Evolutionary conservation across 371 early-diverging fungal genomes (phyloP).

Genomic region (Lichtheimia hyalospora): DNA sequence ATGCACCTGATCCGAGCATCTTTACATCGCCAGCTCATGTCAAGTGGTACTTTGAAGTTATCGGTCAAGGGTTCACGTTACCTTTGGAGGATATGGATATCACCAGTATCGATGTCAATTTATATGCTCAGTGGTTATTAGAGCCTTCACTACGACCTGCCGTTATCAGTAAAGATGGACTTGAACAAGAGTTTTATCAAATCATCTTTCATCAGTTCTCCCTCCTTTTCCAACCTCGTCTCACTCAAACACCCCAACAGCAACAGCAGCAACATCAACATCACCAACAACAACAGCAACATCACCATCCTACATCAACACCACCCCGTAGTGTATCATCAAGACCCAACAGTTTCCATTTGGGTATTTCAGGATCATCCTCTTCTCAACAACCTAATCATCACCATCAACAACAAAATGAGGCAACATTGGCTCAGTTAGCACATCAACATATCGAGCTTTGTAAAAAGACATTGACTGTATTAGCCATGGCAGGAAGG

Average conservation of each 20-base stretch:
- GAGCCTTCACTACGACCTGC: conserved; percentile 62
- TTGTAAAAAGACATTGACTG: conserved; percentile 71
- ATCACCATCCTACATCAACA: not conserved
- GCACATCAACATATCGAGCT: conserved; percentile 67
- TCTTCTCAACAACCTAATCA: not conserved
- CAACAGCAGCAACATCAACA: conserved; percentile 14
- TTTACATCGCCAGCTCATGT: conserved; percentile 74
- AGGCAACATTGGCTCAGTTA: conserved; percentile 28
- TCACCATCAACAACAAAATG: not conserved
- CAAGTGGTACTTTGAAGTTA: conserved; percentile 80
- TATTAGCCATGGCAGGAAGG: conserved; percentile 65
- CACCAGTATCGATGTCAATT: conserved; percentile 64
- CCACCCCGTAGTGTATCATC: no score
- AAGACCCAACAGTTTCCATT: conserved; percentile 20
- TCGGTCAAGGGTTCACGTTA: conserved; percentile 80
- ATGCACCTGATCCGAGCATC: conserved; percentile 49
- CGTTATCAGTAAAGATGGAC: conserved; percentile 49
- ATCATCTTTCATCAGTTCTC: conserved; percentile 77
- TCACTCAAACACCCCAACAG: conserved; percentile 4
- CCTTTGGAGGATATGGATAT: conserved; percentile 75
- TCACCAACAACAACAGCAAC: not conserved
- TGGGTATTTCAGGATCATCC: conserved; percentile 9
- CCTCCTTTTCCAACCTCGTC: conserved; percentile 67
- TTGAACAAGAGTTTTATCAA: conserved; percentile 52
- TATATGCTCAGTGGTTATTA: conserved; percentile 78